Evolutionary conservation across 2,329 filamentous ascomycete species (phyloP).

Genomic region (Colletotrichum sp.): DNA sequence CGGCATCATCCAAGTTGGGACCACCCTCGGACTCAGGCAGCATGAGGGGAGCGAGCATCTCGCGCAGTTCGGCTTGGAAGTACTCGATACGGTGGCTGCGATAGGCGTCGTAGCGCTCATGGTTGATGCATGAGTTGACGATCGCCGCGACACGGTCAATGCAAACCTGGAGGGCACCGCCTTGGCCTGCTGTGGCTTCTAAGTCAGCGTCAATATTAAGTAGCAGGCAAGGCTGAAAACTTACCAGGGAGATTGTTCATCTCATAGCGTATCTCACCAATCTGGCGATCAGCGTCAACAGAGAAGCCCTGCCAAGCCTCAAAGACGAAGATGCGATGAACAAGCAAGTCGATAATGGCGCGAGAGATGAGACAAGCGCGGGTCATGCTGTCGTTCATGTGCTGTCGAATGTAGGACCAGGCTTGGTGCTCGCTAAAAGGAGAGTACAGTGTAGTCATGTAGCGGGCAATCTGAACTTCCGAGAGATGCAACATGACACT

Average conservation of each 20-base stretch:
- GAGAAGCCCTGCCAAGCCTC: slow-evolving; percentile 44
- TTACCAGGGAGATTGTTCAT: slow-evolving; percentile 40
- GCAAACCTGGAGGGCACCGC: slow-evolving; percentile 36
- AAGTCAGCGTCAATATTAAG: neutral
- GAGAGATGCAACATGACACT: neutral
- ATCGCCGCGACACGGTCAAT: slow-evolving; percentile 41
- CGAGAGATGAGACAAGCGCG: slow-evolving; percentile 49
- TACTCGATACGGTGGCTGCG: slow-evolving; percentile 30
- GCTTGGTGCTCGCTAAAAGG: slow-evolving; percentile 40
- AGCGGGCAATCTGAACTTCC: slow-evolving; percentile 13
- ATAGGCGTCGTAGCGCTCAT: slow-evolving; percentile 28
- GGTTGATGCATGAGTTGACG: slow-evolving; percentile 42
- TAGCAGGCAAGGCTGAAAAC: neutral
- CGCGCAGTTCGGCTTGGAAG: slow-evolving; percentile 48
- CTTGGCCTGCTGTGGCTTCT: slow-evolving; percentile 10
- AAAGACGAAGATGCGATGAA: slow-evolving; percentile 45
- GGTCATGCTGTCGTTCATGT: slow-evolving; percentile 42
- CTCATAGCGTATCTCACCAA: slow-evolving; percentile 37
- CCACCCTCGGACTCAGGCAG: slow-evolving; percentile 32
- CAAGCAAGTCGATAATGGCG: slow-evolving; percentile 46
- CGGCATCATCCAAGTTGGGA: slow-evolving; percentile 37
- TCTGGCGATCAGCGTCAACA: slow-evolving; percentile 34
- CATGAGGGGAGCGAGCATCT: slow-evolving; percentile 42
- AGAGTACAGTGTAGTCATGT: slow-evolving; percentile 18
- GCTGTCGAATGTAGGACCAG: slow-evolving; percentile 44